Evolutionary conservation across 495 filamentous ascomycete genomes (phyloP).

Genomic region (Viridothelium virens): DNA sequence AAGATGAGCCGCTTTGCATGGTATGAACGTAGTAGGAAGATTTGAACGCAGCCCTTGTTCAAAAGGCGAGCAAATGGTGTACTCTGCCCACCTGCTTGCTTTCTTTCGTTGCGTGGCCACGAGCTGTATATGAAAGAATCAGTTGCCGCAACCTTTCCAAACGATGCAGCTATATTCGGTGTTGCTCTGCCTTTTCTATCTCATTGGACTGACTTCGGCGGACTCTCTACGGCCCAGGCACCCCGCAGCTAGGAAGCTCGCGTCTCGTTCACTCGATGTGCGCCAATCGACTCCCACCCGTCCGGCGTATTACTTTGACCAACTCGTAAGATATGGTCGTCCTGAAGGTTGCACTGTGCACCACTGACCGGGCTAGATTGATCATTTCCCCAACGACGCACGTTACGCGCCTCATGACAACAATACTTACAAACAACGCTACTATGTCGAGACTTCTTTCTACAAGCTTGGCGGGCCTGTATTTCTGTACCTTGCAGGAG

Average conservation of each 20-base stretch:
- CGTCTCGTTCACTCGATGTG: slow-evolving; percentile 8
- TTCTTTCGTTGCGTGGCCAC: neutral
- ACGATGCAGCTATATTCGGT: neutral
- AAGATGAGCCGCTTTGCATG: neutral
- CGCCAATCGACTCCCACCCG: slow-evolving; percentile 7
- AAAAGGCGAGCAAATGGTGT: neutral
- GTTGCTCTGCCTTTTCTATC: neutral
- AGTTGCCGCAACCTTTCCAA: neutral
- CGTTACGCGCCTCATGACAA: slow-evolving; percentile 35
- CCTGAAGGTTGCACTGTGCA: neutral
- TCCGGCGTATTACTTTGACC: slow-evolving; percentile 6
- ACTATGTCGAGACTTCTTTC: slow-evolving; percentile 42
- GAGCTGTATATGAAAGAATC: neutral
- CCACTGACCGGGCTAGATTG: slow-evolving; percentile 29
- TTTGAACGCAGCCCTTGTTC: neutral
- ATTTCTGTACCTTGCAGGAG: slow-evolving; percentile 43
- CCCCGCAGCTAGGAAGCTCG: slow-evolving; percentile 9
- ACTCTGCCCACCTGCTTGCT: neutral
- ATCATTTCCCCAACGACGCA: slow-evolving; percentile 37
- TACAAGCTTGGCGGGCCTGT: slow-evolving; percentile 44
- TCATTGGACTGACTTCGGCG: slow-evolving; percentile 6
- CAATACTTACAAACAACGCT: slow-evolving; percentile 42
- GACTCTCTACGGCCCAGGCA: neutral
- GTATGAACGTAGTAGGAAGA: neutral
- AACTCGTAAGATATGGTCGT: neutral